Percentiles rank a stretch among this genome's conserved stretches.
phyloP scores from a whole-genome alignment of 2,329 filamentous ascomycete species.

The Penicillium sp. region DNA sequence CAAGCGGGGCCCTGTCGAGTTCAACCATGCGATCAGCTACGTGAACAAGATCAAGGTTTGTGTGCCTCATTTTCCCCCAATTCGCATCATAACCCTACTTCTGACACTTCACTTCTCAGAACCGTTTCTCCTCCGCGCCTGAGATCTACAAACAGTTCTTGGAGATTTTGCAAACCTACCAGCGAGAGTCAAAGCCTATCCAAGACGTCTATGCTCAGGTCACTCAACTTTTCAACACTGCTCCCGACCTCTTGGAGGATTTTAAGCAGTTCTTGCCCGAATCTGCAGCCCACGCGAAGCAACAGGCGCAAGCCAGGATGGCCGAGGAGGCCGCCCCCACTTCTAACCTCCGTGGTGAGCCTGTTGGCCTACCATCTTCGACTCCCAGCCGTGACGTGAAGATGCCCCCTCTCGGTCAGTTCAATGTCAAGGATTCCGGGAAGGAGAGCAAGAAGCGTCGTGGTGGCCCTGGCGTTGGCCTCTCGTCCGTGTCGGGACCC shows the following conservation, averaged over 20 bases:
- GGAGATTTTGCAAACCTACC: slow-evolving; percentile 96
- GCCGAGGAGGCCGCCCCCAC: slow-evolving; percentile 69
- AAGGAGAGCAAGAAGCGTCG: slow-evolving; percentile 92
- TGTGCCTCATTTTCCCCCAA: not conserved
- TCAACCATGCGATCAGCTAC: slow-evolving; percentile 98
- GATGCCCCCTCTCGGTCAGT: slow-evolving; percentile 93
- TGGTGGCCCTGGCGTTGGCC: slow-evolving; percentile 54
- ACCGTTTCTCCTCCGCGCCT: slow-evolving; percentile 92
- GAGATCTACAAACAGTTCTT: slow-evolving; percentile 99
- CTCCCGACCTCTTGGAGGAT: slow-evolving; percentile 92
- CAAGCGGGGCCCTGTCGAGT: slow-evolving; percentile 92
- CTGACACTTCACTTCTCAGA: slow-evolving; percentile 56
- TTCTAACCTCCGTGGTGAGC: slow-evolving; percentile 64
- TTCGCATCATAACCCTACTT: not conserved
- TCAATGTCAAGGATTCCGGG: slow-evolving; percentile 78
- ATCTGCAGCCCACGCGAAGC: slow-evolving; percentile 72
- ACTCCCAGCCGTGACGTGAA: slow-evolving; percentile 61
- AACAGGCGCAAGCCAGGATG: slow-evolving; percentile 57
- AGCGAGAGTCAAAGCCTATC: slow-evolving; percentile 96
- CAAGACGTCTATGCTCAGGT: slow-evolving; percentile 98
- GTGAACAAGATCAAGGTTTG: slow-evolving; percentile 99
- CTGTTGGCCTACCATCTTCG: slow-evolving; percentile 52
- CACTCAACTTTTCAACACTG: slow-evolving; percentile 87
- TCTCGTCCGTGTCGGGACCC: slow-evolving; percentile 41
- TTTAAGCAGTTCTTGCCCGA: slow-evolving; percentile 99